phyloP scores from a whole-genome alignment of 805 yeast genomes.

The Martiniozyma abietophila region DNA sequence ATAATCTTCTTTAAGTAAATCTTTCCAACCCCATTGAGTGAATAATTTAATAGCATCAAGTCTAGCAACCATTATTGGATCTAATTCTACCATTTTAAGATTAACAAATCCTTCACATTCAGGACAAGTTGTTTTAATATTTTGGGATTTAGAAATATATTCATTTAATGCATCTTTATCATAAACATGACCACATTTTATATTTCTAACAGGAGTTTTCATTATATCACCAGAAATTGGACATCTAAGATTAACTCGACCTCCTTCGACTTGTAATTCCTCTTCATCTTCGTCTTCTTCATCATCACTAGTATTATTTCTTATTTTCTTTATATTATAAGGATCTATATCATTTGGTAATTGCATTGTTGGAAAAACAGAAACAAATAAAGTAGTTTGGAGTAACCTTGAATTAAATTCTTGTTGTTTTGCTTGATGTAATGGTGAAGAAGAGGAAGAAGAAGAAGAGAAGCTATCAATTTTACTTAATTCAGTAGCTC shows the following conservation, averaged over 20 bases:
- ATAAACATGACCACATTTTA: constrained; percentile 52
- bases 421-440: not conserved
- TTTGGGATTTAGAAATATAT: too few relatives aligned
- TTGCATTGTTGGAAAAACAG: constrained; percentile 53
- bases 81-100: constrained; percentile 6
- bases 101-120: constrained; percentile 32
- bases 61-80: constrained; percentile 13
- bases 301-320: too few relatives aligned
- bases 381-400: constrained; percentile 30
- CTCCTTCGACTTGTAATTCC: constrained; percentile 65
- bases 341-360: constrained; percentile 32
- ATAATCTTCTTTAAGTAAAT: constrained; percentile 1
- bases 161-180: constrained; percentile 38
- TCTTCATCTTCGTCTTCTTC: constrained; percentile 34
- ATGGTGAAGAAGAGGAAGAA: too few relatives aligned
- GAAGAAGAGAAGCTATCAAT: too few relatives aligned
- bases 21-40: constrained; percentile 8
- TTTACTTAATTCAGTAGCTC: too few relatives aligned
- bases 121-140: constrained; percentile 40
- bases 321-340: too few relatives aligned
- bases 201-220: constrained; percentile 45
- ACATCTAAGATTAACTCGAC: constrained; percentile 56
- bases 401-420: not conserved
- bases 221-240: constrained; percentile 52
- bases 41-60: constrained; percentile 6